Evolutionary conservation across 305 asterid genomes (phyloP), one percentile per base, ranked within the genome.

Genomic region (Ilex paraguariensis): DNA sequence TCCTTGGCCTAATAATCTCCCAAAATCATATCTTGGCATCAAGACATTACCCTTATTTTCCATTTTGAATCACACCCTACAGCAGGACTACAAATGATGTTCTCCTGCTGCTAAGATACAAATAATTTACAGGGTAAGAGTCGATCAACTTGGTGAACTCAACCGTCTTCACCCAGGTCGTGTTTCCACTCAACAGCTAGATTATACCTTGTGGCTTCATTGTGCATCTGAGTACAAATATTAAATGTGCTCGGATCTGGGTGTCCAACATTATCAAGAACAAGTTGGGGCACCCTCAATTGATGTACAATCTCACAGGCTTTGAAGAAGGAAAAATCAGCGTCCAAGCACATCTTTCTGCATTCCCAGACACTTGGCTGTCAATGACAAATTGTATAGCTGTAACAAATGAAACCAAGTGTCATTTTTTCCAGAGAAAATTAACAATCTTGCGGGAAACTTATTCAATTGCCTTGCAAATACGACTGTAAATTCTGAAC

Each of bases 1-100:
- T 10, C 83, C 83, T 54, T 75, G 80, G 15, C 83, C 83, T 33
- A 78, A 65, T 56, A 74, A 46, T 61, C 75, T 78, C 53, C 83
- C 83, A 12, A 71, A 46, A 21, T 74, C 75, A 16, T 74, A 78
- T 48, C 69, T 75, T 54, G 66, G 57, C 80, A 70, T 70, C 61
- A 75, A 59, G 52, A 75, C 56, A 40, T 60, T 70, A 56, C 73
- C 60, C 61, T 63, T 70, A 40, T 60, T 70, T 51, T 60, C 76
- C 76, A 75, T 75, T 50, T 45, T 61, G 44, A 46, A 56, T 46
- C 11, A 46, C 61, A 59, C 36, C 14, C 62, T 54, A 62, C 13
- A 12, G 50, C 16, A 63, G 28, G 30, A 52, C 62, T 59, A 50
- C 3, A 32, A 55, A 15, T 59, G 17, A 56, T 56, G 36, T 46